phyloP scores from a whole-genome alignment of 139 green algal genomes.

The Chlorella sorokiniana region DNA sequence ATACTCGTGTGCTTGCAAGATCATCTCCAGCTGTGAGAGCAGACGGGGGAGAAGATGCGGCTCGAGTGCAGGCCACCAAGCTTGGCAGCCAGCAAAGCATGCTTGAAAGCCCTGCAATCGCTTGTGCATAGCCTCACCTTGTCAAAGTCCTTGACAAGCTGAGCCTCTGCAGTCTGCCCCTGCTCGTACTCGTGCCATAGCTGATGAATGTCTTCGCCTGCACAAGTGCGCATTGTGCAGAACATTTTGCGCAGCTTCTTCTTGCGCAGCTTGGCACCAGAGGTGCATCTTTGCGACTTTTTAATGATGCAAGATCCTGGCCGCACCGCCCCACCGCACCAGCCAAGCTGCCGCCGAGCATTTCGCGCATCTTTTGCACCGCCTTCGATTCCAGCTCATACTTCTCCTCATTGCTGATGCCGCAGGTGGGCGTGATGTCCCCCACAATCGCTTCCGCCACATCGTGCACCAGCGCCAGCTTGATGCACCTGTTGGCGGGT shows the following conservation, averaged over 20 bases:
- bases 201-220: conserved; percentile 69
- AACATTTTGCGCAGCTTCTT: neutral
- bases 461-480: conserved; percentile 92
- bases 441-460: conserved; percentile 93
- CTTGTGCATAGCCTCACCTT: conserved; percentile 60
- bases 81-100: neutral
- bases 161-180: conserved; percentile 73
- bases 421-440: conserved; percentile 87
- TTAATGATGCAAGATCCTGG: too few relatives aligned
- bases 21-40: conserved; percentile 69
- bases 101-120: neutral
- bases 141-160: conserved; percentile 97
- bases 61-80: neutral
- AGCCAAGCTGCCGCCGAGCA: conserved; percentile 63
- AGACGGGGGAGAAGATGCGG: neutral
- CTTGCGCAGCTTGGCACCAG: neutral
- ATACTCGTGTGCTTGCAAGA: conserved; percentile 89
- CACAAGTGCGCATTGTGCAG: neutral
- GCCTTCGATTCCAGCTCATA: conserved; percentile 70
- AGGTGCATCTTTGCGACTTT: too few relatives aligned
- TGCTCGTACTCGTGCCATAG: conserved; percentile 94
- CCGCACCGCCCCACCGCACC: too few relatives aligned
- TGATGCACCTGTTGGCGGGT: conserved; percentile 69
- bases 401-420: conserved; percentile 86
- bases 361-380: conserved; percentile 69